Conservation (phyloP, 768 basidiomycete species). For the Rubroboletus pulcherrimus region DNA sequence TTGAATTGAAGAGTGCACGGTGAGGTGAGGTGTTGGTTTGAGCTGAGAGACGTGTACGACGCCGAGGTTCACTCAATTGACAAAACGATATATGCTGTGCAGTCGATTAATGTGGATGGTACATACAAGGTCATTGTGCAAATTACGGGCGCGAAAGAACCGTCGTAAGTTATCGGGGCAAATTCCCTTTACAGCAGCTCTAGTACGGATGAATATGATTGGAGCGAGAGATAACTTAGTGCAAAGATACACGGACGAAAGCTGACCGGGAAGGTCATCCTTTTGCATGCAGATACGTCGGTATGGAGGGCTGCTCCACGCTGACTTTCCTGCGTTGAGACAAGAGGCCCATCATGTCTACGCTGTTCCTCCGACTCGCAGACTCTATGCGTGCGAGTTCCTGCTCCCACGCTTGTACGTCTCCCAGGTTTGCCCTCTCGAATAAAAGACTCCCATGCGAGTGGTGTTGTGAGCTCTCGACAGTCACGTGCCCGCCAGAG, state of each 20-base stretch:
- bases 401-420: constrained; percentile 71
- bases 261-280: constrained; percentile 13
- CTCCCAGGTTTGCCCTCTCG: constrained; percentile 31
- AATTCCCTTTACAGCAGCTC: constrained; percentile 8
- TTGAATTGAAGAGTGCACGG: neutral
- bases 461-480: constrained; percentile 18
- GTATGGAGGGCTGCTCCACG: constrained; percentile 20
- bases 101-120: constrained; percentile 14
- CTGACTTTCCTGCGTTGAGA: constrained; percentile 28
- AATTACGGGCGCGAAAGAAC: constrained; percentile 7
- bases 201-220: constrained; percentile 3
- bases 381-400: constrained; percentile 70
- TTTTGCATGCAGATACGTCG: constrained; percentile 20
- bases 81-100: constrained; percentile 9
- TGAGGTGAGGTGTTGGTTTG: neutral
- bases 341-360: constrained; percentile 34
- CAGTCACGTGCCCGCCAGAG: constrained; percentile 45
- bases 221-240: constrained; percentile 9
- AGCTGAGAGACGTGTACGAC: neutral
- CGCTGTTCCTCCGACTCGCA: constrained; percentile 46
- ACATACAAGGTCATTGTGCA: constrained; percentile 6
- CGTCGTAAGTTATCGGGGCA: constrained; percentile 6
- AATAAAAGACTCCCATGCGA: constrained; percentile 17
- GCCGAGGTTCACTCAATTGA: neutral
- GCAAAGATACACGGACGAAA: constrained; percentile 4